These are phyloP conservation scores for Calonectria fujianensis DNA, from an alignment of 2,329 filamentous ascomycete genomes.

Conservation along the genomic window DNA sequence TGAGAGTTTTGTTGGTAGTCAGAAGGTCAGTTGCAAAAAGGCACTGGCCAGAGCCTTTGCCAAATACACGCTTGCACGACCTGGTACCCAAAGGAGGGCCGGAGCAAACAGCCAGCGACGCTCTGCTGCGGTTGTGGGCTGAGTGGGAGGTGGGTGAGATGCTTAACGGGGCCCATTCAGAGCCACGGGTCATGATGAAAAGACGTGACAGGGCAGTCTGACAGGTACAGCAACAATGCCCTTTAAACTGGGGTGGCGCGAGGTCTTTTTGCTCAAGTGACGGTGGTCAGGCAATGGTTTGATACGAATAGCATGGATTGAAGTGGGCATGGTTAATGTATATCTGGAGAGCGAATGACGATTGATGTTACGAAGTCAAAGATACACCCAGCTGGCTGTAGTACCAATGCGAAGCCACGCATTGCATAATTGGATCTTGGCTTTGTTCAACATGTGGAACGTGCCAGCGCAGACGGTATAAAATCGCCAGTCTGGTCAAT, in stretches of 20 bases:
- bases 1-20: constrained; percentile 95
- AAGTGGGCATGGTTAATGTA: constrained; percentile 29
- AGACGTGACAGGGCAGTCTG: constrained; percentile 9
- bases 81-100: constrained; percentile 59
- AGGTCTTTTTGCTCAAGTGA: constrained; percentile 1
- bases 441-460: not conserved
- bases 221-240: constrained; percentile 25
- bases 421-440: not conserved
- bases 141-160: not conserved
- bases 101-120: constrained; percentile 53
- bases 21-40: constrained; percentile 99
- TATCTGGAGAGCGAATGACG: constrained; percentile 27
- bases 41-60: constrained; percentile 94
- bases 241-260: constrained; percentile 12
- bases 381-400: not conserved
- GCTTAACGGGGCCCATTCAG: constrained; percentile 1
- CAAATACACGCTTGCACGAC: constrained; percentile 85
- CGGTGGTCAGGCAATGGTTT: constrained; percentile 2
- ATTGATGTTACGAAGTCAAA: not conserved
- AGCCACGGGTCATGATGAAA: constrained; percentile 15
- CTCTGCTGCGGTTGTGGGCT: constrained; percentile 57
- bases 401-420: constrained; percentile 9
- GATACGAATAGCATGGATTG: constrained; percentile 18
- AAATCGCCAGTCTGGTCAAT: not conserved
- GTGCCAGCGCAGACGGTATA: not conserved